Evolutionary conservation across 768 basidiomycete genomes (phyloP).

Genomic region (Kwoniella dendrophila): DNA sequence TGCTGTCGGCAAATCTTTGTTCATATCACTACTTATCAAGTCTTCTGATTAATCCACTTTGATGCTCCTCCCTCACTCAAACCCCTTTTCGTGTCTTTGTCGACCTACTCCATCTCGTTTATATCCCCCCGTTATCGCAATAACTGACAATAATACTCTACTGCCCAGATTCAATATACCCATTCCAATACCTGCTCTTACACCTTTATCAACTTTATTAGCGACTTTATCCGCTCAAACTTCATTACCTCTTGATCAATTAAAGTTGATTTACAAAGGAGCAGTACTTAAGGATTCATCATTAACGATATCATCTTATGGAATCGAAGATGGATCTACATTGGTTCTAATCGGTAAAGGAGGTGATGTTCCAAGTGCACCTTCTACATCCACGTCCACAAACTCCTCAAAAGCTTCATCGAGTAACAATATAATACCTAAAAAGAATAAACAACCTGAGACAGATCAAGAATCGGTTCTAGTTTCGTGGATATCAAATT

Average conservation of each 20-base stretch:
- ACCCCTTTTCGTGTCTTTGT: too few relatives aligned
- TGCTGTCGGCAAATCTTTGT: not conserved
- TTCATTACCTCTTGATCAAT: slow-evolving; percentile 67
- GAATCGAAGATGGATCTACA: slow-evolving; percentile 68
- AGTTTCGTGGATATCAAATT: slow-evolving; percentile 34
- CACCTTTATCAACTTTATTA: slow-evolving; percentile 50
- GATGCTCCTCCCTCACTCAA: too few relatives aligned
- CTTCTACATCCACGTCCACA: slow-evolving; percentile 11
- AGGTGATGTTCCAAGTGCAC: slow-evolving; percentile 41
- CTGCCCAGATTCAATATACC: slow-evolving; percentile 54
- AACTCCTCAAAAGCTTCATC: slow-evolving; percentile 11
- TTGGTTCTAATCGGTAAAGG: slow-evolving; percentile 70
- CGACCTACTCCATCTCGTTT: too few relatives aligned
- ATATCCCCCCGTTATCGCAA: too few relatives aligned
- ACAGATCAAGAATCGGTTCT: slow-evolving; percentile 40
- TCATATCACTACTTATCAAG: too few relatives aligned
- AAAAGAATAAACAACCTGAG: slow-evolving; percentile 39
- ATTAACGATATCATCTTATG: slow-evolving; percentile 74
- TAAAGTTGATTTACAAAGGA: slow-evolving; percentile 87
- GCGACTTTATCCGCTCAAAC: slow-evolving; percentile 71
- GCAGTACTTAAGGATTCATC: slow-evolving; percentile 81
- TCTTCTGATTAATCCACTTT: too few relatives aligned
- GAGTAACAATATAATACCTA: slow-evolving; percentile 1
- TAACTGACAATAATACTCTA: not conserved
- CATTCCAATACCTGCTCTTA: slow-evolving; percentile 50